These are phyloP conservation scores for Sclerotinia spermophila DNA, from an alignment of 2,329 filamentous ascomycete genomes.

Conservation along the genomic window DNA sequence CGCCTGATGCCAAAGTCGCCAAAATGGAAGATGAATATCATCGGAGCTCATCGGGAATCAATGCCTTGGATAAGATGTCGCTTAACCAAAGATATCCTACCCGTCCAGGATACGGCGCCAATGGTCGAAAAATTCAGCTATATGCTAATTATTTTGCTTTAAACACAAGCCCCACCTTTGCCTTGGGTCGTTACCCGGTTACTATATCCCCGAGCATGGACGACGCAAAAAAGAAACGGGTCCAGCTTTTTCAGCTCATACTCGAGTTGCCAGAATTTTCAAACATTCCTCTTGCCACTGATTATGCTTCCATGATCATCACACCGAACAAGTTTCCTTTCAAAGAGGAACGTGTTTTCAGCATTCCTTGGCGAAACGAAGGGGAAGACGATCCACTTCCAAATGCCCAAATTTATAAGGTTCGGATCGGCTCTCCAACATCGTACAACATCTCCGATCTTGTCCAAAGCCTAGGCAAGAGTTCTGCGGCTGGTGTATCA, in stretches of 20 bases:
- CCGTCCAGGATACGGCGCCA: slow-evolving; percentile 35
- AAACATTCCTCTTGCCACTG: slow-evolving; percentile 26
- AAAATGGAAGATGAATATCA: slow-evolving; percentile 36
- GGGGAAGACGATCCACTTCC: slow-evolving; percentile 30
- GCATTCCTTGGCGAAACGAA: slow-evolving; percentile 30
- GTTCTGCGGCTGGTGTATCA: slow-evolving; percentile 16
- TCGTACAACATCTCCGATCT: slow-evolving; percentile 25
- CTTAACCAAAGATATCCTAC: slow-evolving; percentile 25
- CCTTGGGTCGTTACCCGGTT: slow-evolving; percentile 34
- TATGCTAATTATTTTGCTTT: slow-evolving; percentile 37
- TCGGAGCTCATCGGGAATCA: slow-evolving; percentile 24
- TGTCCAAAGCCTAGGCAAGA: slow-evolving; percentile 24
- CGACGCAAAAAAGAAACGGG: slow-evolving; percentile 32
- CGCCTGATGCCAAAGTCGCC: slow-evolving; percentile 30
- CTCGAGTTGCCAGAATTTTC: slow-evolving; percentile 35
- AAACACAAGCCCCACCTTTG: slow-evolving; percentile 24
- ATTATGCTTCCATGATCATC: slow-evolving; percentile 34
- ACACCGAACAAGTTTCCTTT: slow-evolving; percentile 18
- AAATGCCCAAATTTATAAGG: slow-evolving; percentile 25
- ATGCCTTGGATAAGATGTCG: slow-evolving; percentile 25
- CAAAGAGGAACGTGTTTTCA: slow-evolving; percentile 12
- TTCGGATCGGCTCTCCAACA: slow-evolving; percentile 26
- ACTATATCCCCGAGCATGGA: slow-evolving; percentile 29
- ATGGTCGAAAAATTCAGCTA: slow-evolving; percentile 30
- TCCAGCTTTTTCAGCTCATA: slow-evolving; percentile 20